phyloP scores from a whole-genome alignment of 805 yeast genomes.

The Candida dajiaensis region DNA sequence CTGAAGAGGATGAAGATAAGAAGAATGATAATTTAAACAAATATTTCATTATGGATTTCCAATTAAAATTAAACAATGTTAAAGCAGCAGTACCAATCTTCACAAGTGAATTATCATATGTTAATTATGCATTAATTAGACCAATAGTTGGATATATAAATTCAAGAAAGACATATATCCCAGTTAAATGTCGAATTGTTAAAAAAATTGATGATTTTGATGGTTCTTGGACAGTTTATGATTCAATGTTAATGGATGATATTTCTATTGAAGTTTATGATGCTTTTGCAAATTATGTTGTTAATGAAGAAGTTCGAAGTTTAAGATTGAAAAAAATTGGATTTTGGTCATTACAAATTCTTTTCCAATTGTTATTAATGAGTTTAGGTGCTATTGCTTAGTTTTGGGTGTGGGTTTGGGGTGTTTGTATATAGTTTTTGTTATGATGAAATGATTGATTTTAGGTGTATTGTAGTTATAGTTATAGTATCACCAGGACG shows the following conservation, averaged over 20 bases:
- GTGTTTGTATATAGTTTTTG: background rate
- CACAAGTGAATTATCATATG: conserved; percentile 81
- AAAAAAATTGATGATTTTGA: conserved; percentile 80
- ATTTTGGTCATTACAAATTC: conserved; percentile 84
- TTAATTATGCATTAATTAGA: conserved; percentile 84
- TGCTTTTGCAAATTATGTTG: conserved; percentile 82
- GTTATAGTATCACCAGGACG: too few species aligned
- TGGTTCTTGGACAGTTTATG: conserved; percentile 96
- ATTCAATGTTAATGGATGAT: conserved; percentile 86
- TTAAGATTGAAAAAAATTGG: conserved; percentile 77
- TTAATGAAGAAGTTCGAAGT: conserved; percentile 74
- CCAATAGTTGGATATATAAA: conserved; percentile 96
- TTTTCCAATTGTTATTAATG: conserved; percentile 76
- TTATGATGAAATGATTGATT: background rate
- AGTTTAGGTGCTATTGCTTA: conserved; percentile 70
- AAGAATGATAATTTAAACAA: conserved; percentile 24
- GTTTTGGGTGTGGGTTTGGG: background rate
- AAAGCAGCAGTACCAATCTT: conserved; percentile 86
- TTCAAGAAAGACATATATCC: conserved; percentile 82
- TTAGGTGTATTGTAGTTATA: too few species aligned
- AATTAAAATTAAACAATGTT: conserved; percentile 76
- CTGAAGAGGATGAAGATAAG: conserved; percentile 1
- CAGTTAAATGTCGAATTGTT: conserved; percentile 74
- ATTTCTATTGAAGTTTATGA: conserved; percentile 84
- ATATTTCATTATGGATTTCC: conserved; percentile 72